Evolutionary conservation across 768 basidiomycete species (phyloP).

Genomic region (Phylloporus sp.): DNA sequence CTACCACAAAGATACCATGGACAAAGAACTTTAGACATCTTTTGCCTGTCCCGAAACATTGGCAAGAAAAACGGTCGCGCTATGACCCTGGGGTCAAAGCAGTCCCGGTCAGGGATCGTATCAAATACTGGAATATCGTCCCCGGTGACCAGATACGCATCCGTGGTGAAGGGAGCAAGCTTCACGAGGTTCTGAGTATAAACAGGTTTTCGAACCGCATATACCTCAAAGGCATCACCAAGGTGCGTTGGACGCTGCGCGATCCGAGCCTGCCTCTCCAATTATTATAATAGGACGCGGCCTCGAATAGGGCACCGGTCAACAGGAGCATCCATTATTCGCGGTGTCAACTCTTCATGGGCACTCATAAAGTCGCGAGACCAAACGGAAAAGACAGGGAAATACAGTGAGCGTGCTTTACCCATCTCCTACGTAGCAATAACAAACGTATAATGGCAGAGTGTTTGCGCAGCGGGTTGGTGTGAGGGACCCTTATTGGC

Average conservation of each 20-base stretch:
- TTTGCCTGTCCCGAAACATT: slow-evolving; percentile 54
- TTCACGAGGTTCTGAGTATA: slow-evolving; percentile 71
- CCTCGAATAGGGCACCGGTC: slow-evolving; percentile 22
- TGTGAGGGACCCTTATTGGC: slow-evolving; percentile 58
- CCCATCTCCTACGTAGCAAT: neutral
- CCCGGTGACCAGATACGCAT: slow-evolving; percentile 78
- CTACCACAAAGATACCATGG: slow-evolving; percentile 51
- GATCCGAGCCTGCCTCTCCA: neutral
- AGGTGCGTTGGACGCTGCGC: slow-evolving; percentile 20
- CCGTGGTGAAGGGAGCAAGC: slow-evolving; percentile 56
- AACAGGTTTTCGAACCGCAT: slow-evolving; percentile 70
- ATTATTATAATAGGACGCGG: slow-evolving; percentile 17
- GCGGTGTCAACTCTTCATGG: slow-evolving; percentile 72
- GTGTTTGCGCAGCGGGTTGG: slow-evolving; percentile 75
- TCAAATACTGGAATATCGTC: slow-evolving; percentile 85
- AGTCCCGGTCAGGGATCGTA: slow-evolving; percentile 60
- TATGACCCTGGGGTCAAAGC: slow-evolving; percentile 46
- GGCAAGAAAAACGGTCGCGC: slow-evolving; percentile 42
- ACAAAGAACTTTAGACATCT: slow-evolving; percentile 69
- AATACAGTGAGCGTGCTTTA: slow-evolving; percentile 41
- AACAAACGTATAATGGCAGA: slow-evolving; percentile 34
- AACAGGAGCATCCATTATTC: slow-evolving; percentile 62
- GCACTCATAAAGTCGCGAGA: slow-evolving; percentile 45
- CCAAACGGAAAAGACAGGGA: slow-evolving; percentile 33
- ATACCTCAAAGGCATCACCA: slow-evolving; percentile 45